Percentiles rank a stretch among this genome's conserved stretches.
phyloP scores from a whole-genome alignment of 768 basidiomycete species.

The Tylopilus subfusipes region DNA sequence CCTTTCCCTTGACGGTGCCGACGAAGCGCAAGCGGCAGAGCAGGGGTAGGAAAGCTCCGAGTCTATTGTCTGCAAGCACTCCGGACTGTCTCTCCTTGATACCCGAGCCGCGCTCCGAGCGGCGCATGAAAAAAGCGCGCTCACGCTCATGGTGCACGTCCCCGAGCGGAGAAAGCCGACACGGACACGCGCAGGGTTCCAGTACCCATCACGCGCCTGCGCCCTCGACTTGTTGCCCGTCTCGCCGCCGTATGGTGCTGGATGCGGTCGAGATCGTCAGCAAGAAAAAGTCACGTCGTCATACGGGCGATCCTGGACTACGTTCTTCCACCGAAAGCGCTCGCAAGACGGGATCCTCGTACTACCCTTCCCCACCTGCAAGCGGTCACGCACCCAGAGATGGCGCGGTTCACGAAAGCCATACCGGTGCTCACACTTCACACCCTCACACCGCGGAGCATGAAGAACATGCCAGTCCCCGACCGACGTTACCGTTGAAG shows the following conservation, averaged over 20 bases:
- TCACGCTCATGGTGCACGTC: neutral
- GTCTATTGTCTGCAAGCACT: neutral
- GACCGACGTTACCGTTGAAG: neutral
- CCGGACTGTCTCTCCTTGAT: neutral
- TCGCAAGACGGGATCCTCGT: neutral
- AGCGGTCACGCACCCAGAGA: neutral
- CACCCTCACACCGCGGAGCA: neutral
- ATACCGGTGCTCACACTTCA: neutral
- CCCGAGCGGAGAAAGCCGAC: neutral
- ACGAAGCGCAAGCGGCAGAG: constrained; percentile 1
- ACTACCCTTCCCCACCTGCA: constrained; percentile 7
- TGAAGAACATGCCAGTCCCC: neutral
- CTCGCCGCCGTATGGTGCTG: constrained; percentile 14
- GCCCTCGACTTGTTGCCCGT: neutral
- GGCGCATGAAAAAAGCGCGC: neutral
- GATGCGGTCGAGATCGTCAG: constrained; percentile 21
- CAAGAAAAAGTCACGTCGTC: neutral
- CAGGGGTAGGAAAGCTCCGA: neutral
- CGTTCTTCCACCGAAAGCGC: neutral
- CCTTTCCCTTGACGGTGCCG: neutral
- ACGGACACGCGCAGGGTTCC: neutral
- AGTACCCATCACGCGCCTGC: neutral
- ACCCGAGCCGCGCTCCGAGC: neutral
- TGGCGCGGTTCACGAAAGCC: too few species aligned
- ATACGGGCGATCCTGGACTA: neutral